Evolutionary conservation across 345 rosid species (phyloP).

Genomic region (Salix exigua): DNA sequence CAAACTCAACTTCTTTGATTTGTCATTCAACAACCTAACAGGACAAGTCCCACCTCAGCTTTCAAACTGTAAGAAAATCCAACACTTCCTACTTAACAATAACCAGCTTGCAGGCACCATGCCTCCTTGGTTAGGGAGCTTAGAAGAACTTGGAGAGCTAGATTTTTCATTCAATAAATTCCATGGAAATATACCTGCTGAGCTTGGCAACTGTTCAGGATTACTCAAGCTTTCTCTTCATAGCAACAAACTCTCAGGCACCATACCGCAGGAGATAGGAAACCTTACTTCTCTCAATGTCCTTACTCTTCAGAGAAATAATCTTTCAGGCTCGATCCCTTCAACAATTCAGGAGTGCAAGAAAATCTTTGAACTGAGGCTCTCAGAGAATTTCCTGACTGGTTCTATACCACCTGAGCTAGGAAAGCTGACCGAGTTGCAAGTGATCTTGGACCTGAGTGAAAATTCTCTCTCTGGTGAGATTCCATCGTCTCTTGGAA

Average conservation of each 20-base stretch:
- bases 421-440: conserved; percentile 68
- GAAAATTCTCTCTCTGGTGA: conserved; percentile 50
- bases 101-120: conserved; percentile 55
- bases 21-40: conserved; percentile 61
- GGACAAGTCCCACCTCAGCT: conserved; percentile 43
- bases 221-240: conserved; percentile 68
- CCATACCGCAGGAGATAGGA: conserved; percentile 63
- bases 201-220: conserved; percentile 59
- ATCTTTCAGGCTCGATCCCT: conserved; percentile 69
- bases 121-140: conserved; percentile 74
- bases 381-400: conserved; percentile 55
- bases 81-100: conserved; percentile 58
- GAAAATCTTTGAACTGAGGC: conserved; percentile 73
- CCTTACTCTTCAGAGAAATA: conserved; percentile 66
- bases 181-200: conserved; percentile 53
- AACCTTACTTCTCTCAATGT: conserved; percentile 66
- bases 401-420: conserved; percentile 70
- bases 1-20: conserved; percentile 61
- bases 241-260: conserved; percentile 56
- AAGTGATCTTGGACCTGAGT: conserved; percentile 76
- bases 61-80: conserved; percentile 46
- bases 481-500: conserved; percentile 65
- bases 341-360: conserved; percentile 57
- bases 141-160: conserved; percentile 68
- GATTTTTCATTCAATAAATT: conserved; percentile 70